Base-by-base conservation (phyloP, 352 stramenopile genomes). In the Achlya hypogyna region DNA sequence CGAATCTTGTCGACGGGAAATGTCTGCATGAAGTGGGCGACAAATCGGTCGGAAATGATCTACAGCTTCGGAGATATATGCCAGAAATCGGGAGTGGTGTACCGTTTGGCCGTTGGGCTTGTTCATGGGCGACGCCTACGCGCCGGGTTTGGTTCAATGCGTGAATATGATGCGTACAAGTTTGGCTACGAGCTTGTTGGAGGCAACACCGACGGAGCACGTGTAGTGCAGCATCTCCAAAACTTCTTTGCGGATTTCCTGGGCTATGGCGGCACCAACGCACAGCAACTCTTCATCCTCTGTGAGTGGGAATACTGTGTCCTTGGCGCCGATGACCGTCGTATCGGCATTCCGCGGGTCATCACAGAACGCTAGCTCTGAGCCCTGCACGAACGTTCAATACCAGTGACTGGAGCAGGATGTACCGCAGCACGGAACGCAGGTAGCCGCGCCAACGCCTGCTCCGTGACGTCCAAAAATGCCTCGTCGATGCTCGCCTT, bases 401-500 rank as follows among this genome's bases (percentile, higher is more conserved):
- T 10, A 62, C 25, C 49, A 12, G 14, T 1, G 53, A 12, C 35
- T 38, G 32, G 32, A 63, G 34, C 14, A 28, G 1, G n/a, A 35
- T 67, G 12, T 28, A 88, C 81, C 73, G 5, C 27, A 8, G 16
- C 29, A 18, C 62, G 18, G 18, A 74, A 77, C 9, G 75, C 53
- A 12, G 74, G 75, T 18, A 91, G 76, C 22, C 78, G 77, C 71
- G 84, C 70, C 16, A 72, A 62, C 28, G 81, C 84, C 56, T 85
- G 81, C 16, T 87, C 72, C 3, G 85, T 89, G 40, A 94, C 67
- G 65, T 94, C 85, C 63, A 94, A 74, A 60, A 88, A 94, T 6
- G 82, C 84, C 71, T 94, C 85, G 59, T 94, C 85, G 52, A 94
- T 86, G 62, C 83, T 81, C 12, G 81, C 85, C 65, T 87, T 87